phyloP scores from a whole-genome alignment of 2,329 filamentous ascomycete genomes.

The Cordyceps cateniannulata region DNA sequence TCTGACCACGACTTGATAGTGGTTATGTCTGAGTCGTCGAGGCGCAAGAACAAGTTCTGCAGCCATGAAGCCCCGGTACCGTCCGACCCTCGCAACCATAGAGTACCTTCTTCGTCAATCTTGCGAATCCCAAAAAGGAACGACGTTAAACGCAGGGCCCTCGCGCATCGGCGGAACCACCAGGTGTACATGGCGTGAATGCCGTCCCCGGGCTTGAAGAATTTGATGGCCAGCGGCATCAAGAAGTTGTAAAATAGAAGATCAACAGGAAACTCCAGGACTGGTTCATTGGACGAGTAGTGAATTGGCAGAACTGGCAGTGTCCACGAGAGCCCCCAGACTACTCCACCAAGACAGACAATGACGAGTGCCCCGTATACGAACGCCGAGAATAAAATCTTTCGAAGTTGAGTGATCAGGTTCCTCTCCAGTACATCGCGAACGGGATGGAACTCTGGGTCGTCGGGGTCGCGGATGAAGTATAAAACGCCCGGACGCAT shows the following conservation, averaged over 20 bases:
- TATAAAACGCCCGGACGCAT: slow-evolving; percentile 93
- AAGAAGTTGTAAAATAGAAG: slow-evolving; percentile 95
- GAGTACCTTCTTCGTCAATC: slow-evolving; percentile 72
- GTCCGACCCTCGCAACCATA: slow-evolving; percentile 38
- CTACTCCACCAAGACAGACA: slow-evolving; percentile 86
- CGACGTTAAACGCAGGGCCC: slow-evolving; percentile 72
- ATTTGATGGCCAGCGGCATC: slow-evolving; percentile 78
- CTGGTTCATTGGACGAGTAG: slow-evolving; percentile 87
- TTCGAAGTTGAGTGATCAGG: slow-evolving; percentile 85
- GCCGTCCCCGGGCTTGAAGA: slow-evolving; percentile 78
- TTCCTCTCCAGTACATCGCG: slow-evolving; percentile 92
- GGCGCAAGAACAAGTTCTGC: slow-evolving; percentile 39
- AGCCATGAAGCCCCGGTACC: slow-evolving; percentile 33
- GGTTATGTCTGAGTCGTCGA: slow-evolving; percentile 35
- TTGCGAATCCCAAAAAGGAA: slow-evolving; percentile 86
- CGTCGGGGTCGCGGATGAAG: slow-evolving; percentile 96
- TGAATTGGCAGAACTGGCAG: slow-evolving; percentile 79
- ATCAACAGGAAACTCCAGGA: slow-evolving; percentile 90
- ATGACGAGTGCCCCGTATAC: slow-evolving; percentile 93
- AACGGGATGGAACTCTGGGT: slow-evolving; percentile 96
- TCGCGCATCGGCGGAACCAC: slow-evolving; percentile 90
- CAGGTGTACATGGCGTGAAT: slow-evolving; percentile 83
- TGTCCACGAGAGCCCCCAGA: slow-evolving; percentile 75
- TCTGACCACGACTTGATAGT: slow-evolving; percentile 52
- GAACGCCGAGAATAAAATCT: slow-evolving; percentile 92